These are phyloP conservation scores for Plasmodium gonderi DNA, from an alignment of 169 alveolate species.

Conservation along the genomic window DNA sequence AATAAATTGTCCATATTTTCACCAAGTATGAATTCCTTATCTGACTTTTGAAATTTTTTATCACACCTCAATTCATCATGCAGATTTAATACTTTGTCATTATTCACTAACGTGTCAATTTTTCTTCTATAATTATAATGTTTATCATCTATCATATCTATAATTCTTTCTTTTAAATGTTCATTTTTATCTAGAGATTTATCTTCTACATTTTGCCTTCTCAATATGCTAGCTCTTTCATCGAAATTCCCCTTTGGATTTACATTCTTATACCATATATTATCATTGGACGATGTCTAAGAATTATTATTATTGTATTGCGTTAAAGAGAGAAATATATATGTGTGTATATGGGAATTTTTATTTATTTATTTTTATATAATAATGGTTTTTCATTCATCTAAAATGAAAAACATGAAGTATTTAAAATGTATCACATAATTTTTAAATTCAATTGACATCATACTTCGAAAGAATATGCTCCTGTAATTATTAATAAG, in stretches of 20 bases:
- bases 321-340: not conserved
- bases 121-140: not conserved
- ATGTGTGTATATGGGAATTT: not conserved
- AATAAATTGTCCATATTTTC: not conserved
- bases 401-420: not conserved
- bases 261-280: not conserved
- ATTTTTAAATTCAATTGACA: not conserved
- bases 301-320: not conserved
- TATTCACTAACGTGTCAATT: not conserved
- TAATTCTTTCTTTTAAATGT: not conserved
- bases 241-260: not conserved
- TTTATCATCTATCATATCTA: not conserved
- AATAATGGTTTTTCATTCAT: not conserved
- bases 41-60: not conserved
- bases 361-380: not conserved
- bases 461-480: not conserved
- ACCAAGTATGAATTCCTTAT: not conserved
- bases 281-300: not conserved
- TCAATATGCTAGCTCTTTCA: not conserved
- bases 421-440: not conserved
- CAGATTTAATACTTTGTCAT: not conserved
- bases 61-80: not conserved
- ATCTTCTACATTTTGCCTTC: not conserved
- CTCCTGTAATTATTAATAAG: not conserved
- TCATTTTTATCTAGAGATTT: not conserved